Evolutionary conservation across 2,329 filamentous ascomycete species (phyloP).

Genomic region (Trichoderma guizhouense): DNA sequence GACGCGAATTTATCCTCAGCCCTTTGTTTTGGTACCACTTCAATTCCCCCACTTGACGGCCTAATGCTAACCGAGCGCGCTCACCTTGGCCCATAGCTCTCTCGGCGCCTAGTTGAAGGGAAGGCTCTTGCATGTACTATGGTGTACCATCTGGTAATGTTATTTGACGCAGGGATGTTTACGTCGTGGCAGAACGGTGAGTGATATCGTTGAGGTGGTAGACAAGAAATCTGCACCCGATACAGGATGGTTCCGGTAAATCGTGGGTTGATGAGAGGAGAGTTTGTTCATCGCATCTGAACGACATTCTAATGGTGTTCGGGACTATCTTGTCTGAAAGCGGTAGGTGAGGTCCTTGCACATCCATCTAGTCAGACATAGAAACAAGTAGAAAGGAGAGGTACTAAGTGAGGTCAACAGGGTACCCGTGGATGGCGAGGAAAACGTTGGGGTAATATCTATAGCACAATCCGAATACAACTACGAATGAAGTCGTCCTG

Average conservation of each 20-base stretch:
- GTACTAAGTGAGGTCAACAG: background rate
- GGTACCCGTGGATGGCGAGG: background rate
- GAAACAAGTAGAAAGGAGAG: background rate
- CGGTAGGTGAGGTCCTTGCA: background rate
- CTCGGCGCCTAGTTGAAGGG: background rate
- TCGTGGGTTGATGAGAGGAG: too few species aligned
- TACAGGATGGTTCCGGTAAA: too few species aligned
- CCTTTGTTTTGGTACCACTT: background rate
- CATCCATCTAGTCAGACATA: background rate
- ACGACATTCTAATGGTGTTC: background rate
- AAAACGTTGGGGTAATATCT: background rate
- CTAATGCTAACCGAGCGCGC: background rate
- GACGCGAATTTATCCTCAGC: background rate
- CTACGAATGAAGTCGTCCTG: background rate
- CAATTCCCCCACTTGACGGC: background rate
- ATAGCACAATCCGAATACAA: background rate
- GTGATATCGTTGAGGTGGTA: fast-evolving
- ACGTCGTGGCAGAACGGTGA: background rate
- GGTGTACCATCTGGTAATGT: background rate
- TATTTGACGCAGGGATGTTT: background rate
- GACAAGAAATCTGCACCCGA: background rate
- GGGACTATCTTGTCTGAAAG: background rate
- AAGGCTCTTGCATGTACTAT: background rate
- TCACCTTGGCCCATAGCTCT: background rate
- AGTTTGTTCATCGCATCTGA: too few species aligned